Conservation (phyloP, 2,329 filamentous ascomycete species). For the Cladophialophora yegresii region DNA sequence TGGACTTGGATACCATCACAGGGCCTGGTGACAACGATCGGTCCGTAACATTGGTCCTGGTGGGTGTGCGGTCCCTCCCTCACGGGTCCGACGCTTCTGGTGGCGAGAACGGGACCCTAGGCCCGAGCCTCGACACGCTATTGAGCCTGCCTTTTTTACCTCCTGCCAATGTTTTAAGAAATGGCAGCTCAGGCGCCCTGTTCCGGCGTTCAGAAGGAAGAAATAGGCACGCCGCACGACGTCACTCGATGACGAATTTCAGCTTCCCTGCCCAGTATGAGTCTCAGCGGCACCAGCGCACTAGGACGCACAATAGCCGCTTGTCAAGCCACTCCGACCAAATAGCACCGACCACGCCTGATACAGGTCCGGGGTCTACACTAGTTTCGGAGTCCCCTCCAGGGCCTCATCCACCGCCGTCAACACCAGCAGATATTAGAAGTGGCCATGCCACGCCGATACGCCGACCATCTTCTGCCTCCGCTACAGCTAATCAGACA, state of each 20-base stretch:
- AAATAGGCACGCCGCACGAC: constrained; percentile 56
- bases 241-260: constrained; percentile 58
- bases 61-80: constrained; percentile 67
- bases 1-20: constrained; percentile 46
- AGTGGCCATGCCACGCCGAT: constrained; percentile 56
- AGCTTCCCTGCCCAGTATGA: constrained; percentile 55
- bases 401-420: constrained; percentile 63
- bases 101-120: constrained; percentile 39
- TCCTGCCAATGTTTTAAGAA: constrained; percentile 47
- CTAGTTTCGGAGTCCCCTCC: constrained; percentile 58
- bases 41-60: constrained; percentile 69
- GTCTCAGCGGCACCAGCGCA: constrained; percentile 55
- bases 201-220: constrained; percentile 58
- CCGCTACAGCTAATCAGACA: constrained; percentile 44
- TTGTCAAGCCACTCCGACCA: constrained; percentile 21
- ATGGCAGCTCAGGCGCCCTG: constrained; percentile 53
- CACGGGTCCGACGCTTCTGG: constrained; percentile 52
- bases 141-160: constrained; percentile 50
- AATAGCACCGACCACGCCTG: constrained; percentile 14
- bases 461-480: constrained; percentile 52
- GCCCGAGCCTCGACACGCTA: constrained; percentile 48
- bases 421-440: constrained; percentile 62
- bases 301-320: constrained; percentile 30
- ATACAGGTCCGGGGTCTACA: constrained; percentile 32
- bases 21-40: constrained; percentile 54